Evolutionary conservation across 805 yeast genomes (phyloP), one percentile per base, ranked within the genome.

Genomic region (Candida ulmi): DNA sequence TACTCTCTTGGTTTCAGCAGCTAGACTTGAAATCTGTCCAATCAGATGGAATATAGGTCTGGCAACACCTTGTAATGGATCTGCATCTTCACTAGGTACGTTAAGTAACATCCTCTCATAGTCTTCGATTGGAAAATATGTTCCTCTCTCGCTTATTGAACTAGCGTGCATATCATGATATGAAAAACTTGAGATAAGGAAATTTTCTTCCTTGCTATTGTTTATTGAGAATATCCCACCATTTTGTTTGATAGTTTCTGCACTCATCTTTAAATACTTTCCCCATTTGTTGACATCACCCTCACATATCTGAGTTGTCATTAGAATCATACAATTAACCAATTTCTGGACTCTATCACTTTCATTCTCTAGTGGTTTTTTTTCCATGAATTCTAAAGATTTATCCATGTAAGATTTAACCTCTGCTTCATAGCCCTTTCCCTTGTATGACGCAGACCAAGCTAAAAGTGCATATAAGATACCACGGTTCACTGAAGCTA

Each of bases 251-350:
- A 85, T 72, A 23, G 84, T 62, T 41, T 73, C 72, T 34, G 86
- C 80, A 2, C 88, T 88, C 71, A 78, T 72, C 32, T 71, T 69
- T 40, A 86, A 63, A 51, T 80, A 76, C 23, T 74, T 67, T 3
- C 82, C 72, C 95, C 95, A 86, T 52, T 79, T 75, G 28, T 70
- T 69, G 27, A 83, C 87, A 56, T 86, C 95, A 7, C 95, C 95
- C 46, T 78, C 73, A 60, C 91, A 85, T 38, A 86, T 83, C 54
- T 84, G 88, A 1, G 85, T 90, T n/a, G 83, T 87, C 48, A 84
- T 74, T 36, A 85, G 65, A 38, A 86, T 75, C 45, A 85, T 60
- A 39, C 81, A 65, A 15, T 81, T 74, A 1, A 93, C 90, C 33
- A 85, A 55, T 43, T 80, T 71, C 46, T 50, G 63, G 37, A 58